These are phyloP conservation scores for Proliferodiscus dingleyae DNA, from an alignment of 2,329 filamentous ascomycete species.

Conservation along the genomic window DNA sequence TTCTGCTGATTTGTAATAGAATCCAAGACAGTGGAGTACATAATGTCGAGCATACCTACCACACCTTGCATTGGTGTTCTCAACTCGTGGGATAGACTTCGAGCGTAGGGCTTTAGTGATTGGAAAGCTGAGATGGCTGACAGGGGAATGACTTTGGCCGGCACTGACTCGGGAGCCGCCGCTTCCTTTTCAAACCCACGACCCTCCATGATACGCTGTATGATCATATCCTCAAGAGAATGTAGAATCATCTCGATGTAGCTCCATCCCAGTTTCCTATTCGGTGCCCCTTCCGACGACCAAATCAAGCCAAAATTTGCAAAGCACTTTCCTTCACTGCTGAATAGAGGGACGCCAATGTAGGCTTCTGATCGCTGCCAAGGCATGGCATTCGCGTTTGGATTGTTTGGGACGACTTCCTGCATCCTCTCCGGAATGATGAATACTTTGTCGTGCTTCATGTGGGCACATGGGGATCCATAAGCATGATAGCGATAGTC, in stretches of 20 bases:
- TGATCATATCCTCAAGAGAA: constrained; percentile 62
- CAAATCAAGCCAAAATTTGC: constrained; percentile 71
- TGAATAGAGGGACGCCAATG: constrained; percentile 61
- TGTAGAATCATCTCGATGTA: constrained; percentile 65
- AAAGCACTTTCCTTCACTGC: constrained; percentile 58
- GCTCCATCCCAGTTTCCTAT: constrained; percentile 55
- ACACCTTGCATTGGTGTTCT: constrained; percentile 73
- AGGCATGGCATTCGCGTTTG: constrained; percentile 47
- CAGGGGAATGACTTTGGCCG: constrained; percentile 45
- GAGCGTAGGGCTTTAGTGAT: constrained; percentile 66
- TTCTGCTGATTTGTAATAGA: constrained; percentile 51
- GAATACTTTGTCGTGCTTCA: constrained; percentile 69
- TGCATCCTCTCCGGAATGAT: constrained; percentile 58
- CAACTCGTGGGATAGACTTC: constrained; percentile 66
- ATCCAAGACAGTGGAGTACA: constrained; percentile 68
- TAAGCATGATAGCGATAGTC: constrained; percentile 62
- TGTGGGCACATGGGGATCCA: constrained; percentile 58
- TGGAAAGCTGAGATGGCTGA: constrained; percentile 54
- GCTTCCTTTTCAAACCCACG: constrained; percentile 38
- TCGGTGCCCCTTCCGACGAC: constrained; percentile 55
- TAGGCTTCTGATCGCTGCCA: constrained; percentile 59
- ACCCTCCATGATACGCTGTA: constrained; percentile 51
- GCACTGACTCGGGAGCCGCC: constrained; percentile 21
- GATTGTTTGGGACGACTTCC: constrained; percentile 55
- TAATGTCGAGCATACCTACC: constrained; percentile 71